phyloP scores from a whole-genome alignment of 768 basidiomycete species.

The Zangia roseola region DNA sequence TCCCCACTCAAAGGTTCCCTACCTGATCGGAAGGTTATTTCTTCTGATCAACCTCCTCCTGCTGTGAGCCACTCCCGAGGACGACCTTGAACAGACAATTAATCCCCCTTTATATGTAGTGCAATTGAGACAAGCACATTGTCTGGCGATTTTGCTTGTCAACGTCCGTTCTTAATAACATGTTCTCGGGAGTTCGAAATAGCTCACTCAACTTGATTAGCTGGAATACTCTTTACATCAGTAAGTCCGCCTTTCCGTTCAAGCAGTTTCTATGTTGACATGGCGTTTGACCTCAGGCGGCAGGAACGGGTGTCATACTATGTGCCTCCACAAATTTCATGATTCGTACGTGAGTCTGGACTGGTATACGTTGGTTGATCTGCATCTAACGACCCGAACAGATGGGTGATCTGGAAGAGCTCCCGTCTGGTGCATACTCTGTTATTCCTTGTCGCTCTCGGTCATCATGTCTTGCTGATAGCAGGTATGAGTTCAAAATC shows the following conservation, averaged over 20 bases:
- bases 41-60: conserved; percentile 4
- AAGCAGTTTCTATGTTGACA: neutral
- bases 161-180: conserved; percentile 3
- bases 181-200: neutral
- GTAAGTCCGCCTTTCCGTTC: conserved; percentile 1
- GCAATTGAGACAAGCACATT: neutral
- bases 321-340: conserved; percentile 17
- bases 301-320: conserved; percentile 1
- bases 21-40: conserved; percentile 6
- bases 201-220: conserved; percentile 1
- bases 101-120: conserved; percentile 1
- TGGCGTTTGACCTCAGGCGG: neutral
- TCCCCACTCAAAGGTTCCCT: conserved; percentile 14
- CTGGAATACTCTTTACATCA: neutral
- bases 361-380: neutral
- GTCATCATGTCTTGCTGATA: conserved; percentile 10
- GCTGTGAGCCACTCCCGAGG: neutral
- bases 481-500: neutral
- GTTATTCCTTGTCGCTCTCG: conserved; percentile 2
- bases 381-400: neutral
- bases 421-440: conserved; percentile 1
- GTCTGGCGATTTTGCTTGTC: neutral
- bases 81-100: too few relatives aligned
- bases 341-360: conserved; percentile 14
- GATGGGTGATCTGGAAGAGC: conserved; percentile 18